Base-by-base conservation (phyloP, 306 rosid genomes). In the Carpinus fangiana region DNA sequence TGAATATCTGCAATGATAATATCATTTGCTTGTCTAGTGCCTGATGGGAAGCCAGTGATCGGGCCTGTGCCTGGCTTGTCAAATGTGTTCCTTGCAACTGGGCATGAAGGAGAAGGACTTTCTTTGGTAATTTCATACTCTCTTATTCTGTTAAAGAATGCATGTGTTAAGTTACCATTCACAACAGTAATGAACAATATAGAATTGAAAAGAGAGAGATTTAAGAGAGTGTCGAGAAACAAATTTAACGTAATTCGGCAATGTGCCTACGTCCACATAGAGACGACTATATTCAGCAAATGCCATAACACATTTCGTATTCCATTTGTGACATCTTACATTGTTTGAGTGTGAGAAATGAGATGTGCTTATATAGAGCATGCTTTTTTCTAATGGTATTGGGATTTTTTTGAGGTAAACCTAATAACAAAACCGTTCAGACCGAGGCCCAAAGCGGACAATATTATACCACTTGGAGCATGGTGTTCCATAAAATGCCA, bases 71-170 rank as follows among this genome's bases (percentile, higher is more conserved):
- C 96, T 87, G 93, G 96, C 74, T 74, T 90, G 84, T 71, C 91
- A 62, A 94, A 89, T 77, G 78, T 94, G 81, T 90, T 84, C 85
- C 87, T 94, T 80, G 98, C 98, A 41, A 90, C 98, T 17, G 98
- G 98, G 68, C 98, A 94, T 84, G 97, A 94, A 92, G 98, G 97
- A 51, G 79, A 75, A 36, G 97, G 98, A 66, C 97, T 94, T 83
- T 74, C 96, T 12, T 50, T 89, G 98, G 98, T 94, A 83, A 84
- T 77, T 59, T 66, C 73, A 34, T 13, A 73, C 54, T 70, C 67
- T 79, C 12, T 71, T 77, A 59, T 46, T 62, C 31, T 62, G 80
- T 55, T 31, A 36, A 62, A 70, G 26, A 23, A 23, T 23, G 26
- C 26, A 23, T 23, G 26, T 23, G 26, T 23, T 23, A 23, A 23